Evolutionary conservation across 805 yeast species (phyloP).

Genomic region (Wickerhamiella kurtzmanii): DNA sequence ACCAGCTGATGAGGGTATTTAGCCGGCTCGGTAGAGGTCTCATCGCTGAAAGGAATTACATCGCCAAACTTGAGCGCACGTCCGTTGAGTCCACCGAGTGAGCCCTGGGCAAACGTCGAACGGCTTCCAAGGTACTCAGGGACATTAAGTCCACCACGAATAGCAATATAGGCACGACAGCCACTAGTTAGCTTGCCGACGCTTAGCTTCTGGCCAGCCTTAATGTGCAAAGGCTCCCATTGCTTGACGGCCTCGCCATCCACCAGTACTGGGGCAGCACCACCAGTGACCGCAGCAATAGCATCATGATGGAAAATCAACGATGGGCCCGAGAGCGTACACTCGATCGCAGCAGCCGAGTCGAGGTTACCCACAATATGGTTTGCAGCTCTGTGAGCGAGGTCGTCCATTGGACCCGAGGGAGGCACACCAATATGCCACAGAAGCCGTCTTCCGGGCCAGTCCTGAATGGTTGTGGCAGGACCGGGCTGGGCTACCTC

Average conservation of each 20-base stretch:
- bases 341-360: constrained; percentile 78
- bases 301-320: constrained; percentile 71
- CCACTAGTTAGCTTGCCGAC: constrained; percentile 75
- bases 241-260: constrained; percentile 44
- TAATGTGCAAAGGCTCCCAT: constrained; percentile 61
- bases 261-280: constrained; percentile 50
- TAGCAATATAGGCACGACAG: constrained; percentile 79
- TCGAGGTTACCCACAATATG: constrained; percentile 76
- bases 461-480: constrained; percentile 92
- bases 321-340: constrained; percentile 79
- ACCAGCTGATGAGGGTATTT: constrained; percentile 41
- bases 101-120: constrained; percentile 87
- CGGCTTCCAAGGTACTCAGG: constrained; percentile 92
- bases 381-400: constrained; percentile 80
- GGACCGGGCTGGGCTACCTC: constrained; percentile 86
- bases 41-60: constrained; percentile 34
- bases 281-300: constrained; percentile 78
- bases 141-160: constrained; percentile 88
- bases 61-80: constrained; percentile 86
- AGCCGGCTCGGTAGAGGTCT: constrained; percentile 36
- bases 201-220: constrained; percentile 62
- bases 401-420: constrained; percentile 95
- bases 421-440: constrained; percentile 97
- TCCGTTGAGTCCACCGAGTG: constrained; percentile 88
- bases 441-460: constrained; percentile 73